These are phyloP conservation scores for Lachancea quebecensis DNA, from an alignment of 805 yeast species.

Conservation along the genomic window DNA sequence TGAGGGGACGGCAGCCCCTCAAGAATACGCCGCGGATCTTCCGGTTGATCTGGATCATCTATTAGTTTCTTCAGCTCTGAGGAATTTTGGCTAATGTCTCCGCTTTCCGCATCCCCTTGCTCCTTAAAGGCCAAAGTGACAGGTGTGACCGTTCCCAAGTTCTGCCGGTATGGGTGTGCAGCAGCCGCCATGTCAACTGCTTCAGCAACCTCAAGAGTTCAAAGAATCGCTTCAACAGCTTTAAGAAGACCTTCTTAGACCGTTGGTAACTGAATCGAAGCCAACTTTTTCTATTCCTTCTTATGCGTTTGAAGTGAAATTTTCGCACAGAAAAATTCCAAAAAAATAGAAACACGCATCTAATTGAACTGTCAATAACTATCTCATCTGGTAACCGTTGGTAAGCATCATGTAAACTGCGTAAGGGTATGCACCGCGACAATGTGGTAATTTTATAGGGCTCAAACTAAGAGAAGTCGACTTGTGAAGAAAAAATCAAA, in stretches of 20 bases:
- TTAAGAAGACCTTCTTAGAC: not conserved
- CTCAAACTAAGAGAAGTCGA: too few species aligned
- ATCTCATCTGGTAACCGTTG: not conserved
- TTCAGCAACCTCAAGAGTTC: not conserved
- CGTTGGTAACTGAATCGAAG: not conserved
- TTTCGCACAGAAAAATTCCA: constrained; percentile 1
- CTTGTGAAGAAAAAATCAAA: too few species aligned
- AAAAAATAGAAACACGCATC: constrained; percentile 1
- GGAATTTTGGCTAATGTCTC: not conserved
- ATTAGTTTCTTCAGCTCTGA: not conserved
- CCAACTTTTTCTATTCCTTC: not conserved
- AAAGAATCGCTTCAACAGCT: not conserved
- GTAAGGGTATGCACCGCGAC: not conserved
- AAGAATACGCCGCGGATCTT: not conserved
- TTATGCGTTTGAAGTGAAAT: constrained; percentile 1
- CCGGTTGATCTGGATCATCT: not conserved
- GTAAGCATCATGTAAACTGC: not conserved
- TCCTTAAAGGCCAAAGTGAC: not conserved
- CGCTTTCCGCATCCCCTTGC: constrained; percentile 10
- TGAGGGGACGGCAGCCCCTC: not conserved
- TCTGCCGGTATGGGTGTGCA: constrained; percentile 6
- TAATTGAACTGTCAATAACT: not conserved
- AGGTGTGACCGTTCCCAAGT: constrained; percentile 3
- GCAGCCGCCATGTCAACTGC: constrained; percentile 6
- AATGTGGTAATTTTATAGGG: too few species aligned